Percentiles rank a stretch among this genome's conserved stretches.
phyloP scores from a whole-genome alignment of 768 basidiomycete genomes.

The Amanita jacksonii region DNA sequence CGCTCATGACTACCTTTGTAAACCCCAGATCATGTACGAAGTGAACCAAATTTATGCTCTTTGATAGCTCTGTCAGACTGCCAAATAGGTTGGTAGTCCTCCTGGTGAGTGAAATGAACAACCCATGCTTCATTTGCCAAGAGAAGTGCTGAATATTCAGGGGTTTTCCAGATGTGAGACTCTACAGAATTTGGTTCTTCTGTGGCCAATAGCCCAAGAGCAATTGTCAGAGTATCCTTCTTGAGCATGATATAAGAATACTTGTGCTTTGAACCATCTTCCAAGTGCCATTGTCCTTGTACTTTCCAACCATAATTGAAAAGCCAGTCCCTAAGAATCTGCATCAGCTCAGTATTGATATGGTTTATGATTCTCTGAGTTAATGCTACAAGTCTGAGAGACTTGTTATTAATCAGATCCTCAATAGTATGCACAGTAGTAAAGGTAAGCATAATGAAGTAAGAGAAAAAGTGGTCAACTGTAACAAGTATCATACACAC shows the following conservation, averaged over 20 bases:
- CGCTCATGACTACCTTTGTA: constrained; percentile 10
- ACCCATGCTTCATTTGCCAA: constrained; percentile 12
- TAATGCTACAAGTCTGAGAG: no score
- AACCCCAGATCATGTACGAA: constrained; percentile 11
- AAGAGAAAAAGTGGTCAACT: no score
- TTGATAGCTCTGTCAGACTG: constrained; percentile 4
- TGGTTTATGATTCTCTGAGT: no score
- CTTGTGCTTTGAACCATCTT: constrained; percentile 6
- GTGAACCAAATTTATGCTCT: constrained; percentile 10
- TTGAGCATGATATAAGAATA: constrained; percentile 11
- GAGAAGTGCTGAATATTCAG: constrained; percentile 6
- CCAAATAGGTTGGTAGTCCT: constrained; percentile 10
- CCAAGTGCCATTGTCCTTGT: constrained; percentile 12
- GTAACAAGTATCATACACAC: constrained; percentile 10
- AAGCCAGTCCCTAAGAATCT: constrained; percentile 12
- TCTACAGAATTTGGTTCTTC: constrained; percentile 8
- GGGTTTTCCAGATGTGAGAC: constrained; percentile 9
- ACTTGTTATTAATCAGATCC: no score
- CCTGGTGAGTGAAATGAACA: constrained; percentile 11
- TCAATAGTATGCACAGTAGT: no score
- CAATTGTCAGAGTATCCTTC: constrained; percentile 6
- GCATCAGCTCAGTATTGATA: constrained; percentile 14
- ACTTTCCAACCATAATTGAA: constrained; percentile 7
- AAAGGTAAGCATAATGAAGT: no score
- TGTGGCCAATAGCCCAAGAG: constrained; percentile 10